Conservation (phyloP, 2,329 filamentous ascomycete species). For the Venturia carpophila region DNA sequence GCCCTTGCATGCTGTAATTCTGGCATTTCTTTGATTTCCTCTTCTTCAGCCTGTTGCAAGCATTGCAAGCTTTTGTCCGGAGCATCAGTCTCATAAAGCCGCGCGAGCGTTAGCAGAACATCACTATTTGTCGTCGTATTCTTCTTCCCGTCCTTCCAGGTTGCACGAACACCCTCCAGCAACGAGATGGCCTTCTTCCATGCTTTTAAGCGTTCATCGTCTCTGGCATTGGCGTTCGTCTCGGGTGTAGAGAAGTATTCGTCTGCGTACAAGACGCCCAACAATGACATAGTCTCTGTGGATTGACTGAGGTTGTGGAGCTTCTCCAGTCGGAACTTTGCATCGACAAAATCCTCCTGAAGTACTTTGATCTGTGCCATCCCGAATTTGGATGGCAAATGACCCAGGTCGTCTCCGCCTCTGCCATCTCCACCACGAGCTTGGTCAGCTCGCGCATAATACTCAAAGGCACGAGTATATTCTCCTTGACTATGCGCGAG, state of each 20-base stretch:
- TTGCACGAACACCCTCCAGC: conserved; percentile 72
- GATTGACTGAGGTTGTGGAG: conserved; percentile 78
- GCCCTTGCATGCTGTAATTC: conserved; percentile 57
- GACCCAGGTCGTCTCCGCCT: conserved; percentile 84
- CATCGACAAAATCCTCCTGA: conserved; percentile 77
- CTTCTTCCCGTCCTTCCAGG: conserved; percentile 91
- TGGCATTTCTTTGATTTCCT: conserved; percentile 69
- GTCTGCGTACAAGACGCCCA: conserved; percentile 88
- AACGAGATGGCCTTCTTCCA: conserved; percentile 78
- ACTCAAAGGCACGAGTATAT: conserved; percentile 66
- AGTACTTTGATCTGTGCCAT: conserved; percentile 81
- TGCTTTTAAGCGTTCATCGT: conserved; percentile 60
- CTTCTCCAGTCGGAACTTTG: conserved; percentile 89
- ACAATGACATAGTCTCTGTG: conserved; percentile 82
- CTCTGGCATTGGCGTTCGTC: conserved; percentile 56
- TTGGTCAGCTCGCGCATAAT: conserved; percentile 83
- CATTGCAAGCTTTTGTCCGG: conserved; percentile 91
- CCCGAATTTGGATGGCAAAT: conserved; percentile 90
- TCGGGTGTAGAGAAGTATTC: conserved; percentile 74
- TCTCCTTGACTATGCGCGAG: conserved; percentile 84
- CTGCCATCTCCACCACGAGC: conserved; percentile 75
- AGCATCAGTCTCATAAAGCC: conserved; percentile 76
- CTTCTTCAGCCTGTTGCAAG: conserved; percentile 81
- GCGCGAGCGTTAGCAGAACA: conserved; percentile 82
- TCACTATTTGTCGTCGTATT: conserved; percentile 73